Percentiles rank a stretch among this genome's conserved stretches.
phyloP scores from a whole-genome alignment of 306 rosid species.

The Astragalus glycyphyllos region DNA sequence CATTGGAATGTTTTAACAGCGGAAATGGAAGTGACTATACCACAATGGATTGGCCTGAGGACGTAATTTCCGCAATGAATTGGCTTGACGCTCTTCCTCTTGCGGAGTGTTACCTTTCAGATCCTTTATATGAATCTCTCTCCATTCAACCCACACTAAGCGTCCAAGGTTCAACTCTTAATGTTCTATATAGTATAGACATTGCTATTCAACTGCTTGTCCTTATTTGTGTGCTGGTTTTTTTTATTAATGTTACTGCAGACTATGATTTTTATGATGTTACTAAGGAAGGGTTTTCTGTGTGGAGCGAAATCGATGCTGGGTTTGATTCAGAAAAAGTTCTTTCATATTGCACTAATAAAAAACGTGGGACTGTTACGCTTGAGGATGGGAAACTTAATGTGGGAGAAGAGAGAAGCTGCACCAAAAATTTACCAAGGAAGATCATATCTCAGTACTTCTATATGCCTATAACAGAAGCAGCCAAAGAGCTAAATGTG shows the following conservation, averaged over 20 bases:
- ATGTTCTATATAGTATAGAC: background rate
- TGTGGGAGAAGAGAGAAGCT: conserved; percentile 34
- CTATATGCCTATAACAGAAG: conserved; percentile 84
- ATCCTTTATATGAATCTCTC: conserved; percentile 39
- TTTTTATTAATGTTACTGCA: conserved; percentile 32
- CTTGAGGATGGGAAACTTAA: conserved; percentile 15
- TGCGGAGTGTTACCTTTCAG: conserved; percentile 29
- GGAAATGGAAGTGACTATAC: conserved; percentile 28
- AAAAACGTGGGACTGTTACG: conserved; percentile 28
- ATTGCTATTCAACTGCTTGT: background rate
- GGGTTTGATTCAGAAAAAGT: conserved; percentile 42
- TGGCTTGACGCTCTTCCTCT: conserved; percentile 43
- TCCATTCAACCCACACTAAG: conserved; percentile 46
- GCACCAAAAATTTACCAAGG: conserved; percentile 54
- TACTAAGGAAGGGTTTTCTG: conserved; percentile 27
- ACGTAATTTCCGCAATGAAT: conserved; percentile 24
- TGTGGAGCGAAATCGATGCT: conserved; percentile 43
- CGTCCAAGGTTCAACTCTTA: conserved; percentile 43
- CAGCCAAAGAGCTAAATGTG: conserved; percentile 76
- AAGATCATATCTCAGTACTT: conserved; percentile 61
- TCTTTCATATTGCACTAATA: background rate
- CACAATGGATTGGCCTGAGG: conserved; percentile 46
- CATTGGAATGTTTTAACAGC: conserved; percentile 24
- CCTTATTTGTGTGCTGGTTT: background rate
- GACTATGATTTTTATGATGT: conserved; percentile 44